A percentile compares a stretch with the other conserved stretches of the same genome.
phyloP scores from a whole-genome alignment of 2,329 filamentous ascomycete genomes.

The Falciphora oryzae region DNA sequence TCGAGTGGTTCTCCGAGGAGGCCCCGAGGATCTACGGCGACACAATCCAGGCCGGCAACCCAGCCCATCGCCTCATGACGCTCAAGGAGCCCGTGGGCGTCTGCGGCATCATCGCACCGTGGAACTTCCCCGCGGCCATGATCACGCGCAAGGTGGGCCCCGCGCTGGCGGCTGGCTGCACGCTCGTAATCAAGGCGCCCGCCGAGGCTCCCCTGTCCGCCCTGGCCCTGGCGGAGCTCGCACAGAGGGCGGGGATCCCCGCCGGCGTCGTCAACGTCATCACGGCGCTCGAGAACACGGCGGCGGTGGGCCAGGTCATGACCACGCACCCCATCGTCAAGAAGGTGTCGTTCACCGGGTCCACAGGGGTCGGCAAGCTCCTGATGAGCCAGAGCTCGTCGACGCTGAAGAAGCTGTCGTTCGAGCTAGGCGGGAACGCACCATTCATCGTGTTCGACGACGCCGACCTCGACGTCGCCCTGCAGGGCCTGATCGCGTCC shows the following conservation, averaged over 20 bases:
- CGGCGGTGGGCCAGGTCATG: conserved; percentile 10
- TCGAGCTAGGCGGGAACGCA: conserved; percentile 63
- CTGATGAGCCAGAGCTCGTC: conserved; percentile 52
- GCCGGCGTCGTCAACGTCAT: conserved; percentile 47
- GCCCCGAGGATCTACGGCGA: conserved; percentile 52
- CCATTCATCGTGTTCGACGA: conserved; percentile 58
- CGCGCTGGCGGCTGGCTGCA: conserved; percentile 63
- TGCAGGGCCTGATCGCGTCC: conserved; percentile 40
- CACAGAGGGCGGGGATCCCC: conserved; percentile 60
- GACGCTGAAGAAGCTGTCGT: conserved; percentile 55
- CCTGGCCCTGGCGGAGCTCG: conserved; percentile 60
- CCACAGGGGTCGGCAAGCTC: conserved; percentile 52
- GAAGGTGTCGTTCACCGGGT: conserved; percentile 64
- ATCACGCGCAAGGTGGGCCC: conserved; percentile 38
- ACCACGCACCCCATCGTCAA: conserved; percentile 10
- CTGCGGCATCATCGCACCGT: conserved; percentile 60
- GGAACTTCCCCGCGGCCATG: conserved; percentile 56
- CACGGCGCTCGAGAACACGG: conserved; percentile 13
- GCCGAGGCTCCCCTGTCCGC: conserved; percentile 64
- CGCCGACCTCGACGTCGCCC: conserved; percentile 54
- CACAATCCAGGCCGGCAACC: conserved; percentile 53
- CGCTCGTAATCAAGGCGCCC: conserved; percentile 65
- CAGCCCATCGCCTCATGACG: conserved; percentile 57
- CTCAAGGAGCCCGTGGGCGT: conserved; percentile 63
- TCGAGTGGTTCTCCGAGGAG: conserved; percentile 59